Base-by-base conservation (phyloP, 2,329 filamentous ascomycete species). In the Cryphonectria parasitica region DNA sequence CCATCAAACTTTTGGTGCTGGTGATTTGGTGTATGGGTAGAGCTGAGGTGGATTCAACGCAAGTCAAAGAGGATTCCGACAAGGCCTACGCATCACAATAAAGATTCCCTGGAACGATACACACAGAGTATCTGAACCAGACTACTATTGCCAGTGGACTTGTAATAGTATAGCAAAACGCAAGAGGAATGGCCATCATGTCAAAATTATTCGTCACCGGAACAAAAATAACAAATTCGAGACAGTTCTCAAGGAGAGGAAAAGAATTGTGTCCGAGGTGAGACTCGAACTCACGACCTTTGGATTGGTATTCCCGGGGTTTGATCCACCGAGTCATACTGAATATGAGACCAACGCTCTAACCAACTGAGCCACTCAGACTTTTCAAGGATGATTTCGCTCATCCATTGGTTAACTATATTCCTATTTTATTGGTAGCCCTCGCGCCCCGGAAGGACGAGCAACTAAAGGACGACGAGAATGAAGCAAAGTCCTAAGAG, bases 311-410 rank as follows among this genome's bases (percentile, higher is more conserved):
- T 70, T 39, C n/a, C 41, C 39, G n/a, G 15, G 61, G 71, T 72
- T 31, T 28, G 25, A 52, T 11, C 71, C 49, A 49, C 10, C 66
- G 34, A 66, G 63, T 72, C 71, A 72, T 72, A 72, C 28, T 75
- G 61, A 73, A 66, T 78, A 79, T 77, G 78, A 79, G 78, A 79
- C 78, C 77, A 78, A 80, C 78, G 78, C 78, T 78, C 78, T 80
- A 80, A 79, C 78, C 78, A 79, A 78, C 78, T 80, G 78, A 79
- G 78, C 78, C 78, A 80, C 75, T 74, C 76, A 77, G 76, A 77
- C 75, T 60, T 28, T 15, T 1, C 10, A 28, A 36, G 7, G 13
- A 31, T 52, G 25, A 31, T 15, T 64, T 25, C 36, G 22, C 19
- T 5, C 2, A 10, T 4, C 1, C 15, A 2, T 13, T 25, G 2